These are phyloP conservation scores for Ascosphaera pollenicola DNA, from an alignment of 2,329 filamentous ascomycete genomes.

Conservation along the genomic window DNA sequence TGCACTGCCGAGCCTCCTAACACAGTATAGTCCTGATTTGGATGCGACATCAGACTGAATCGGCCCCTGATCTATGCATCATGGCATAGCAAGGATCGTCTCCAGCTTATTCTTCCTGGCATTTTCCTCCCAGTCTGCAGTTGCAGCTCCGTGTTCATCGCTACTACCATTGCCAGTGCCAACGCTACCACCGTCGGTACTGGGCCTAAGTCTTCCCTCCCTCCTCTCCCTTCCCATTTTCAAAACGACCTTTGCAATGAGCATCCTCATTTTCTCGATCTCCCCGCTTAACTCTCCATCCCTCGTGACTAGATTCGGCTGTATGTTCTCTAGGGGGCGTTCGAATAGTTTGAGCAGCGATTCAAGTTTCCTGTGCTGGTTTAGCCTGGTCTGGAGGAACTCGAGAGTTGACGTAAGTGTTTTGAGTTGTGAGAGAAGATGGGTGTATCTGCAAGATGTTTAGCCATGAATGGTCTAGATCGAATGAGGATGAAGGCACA, in stretches of 20 bases:
- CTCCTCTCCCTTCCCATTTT: slow-evolving; percentile 4
- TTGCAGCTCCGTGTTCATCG: slow-evolving; percentile 5
- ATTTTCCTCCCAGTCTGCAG: slow-evolving; percentile 1
- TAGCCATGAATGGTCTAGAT: neutral
- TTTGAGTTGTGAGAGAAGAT: slow-evolving; percentile 21
- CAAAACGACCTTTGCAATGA: slow-evolving; percentile 19
- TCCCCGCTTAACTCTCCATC: slow-evolving; percentile 29
- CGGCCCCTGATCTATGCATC: no score
- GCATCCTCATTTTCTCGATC: slow-evolving; percentile 26
- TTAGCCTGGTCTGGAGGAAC: slow-evolving; percentile 12
- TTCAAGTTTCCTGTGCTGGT: slow-evolving; percentile 24
- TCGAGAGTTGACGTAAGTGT: slow-evolving; percentile 21
- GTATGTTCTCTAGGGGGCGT: slow-evolving; percentile 27
- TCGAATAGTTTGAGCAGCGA: slow-evolving; percentile 27
- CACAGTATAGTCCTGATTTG: no score
- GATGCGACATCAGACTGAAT: no score
- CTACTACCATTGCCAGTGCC: no score
- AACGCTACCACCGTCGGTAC: neutral
- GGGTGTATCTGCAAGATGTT: slow-evolving; percentile 14
- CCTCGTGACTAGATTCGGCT: slow-evolving; percentile 31
- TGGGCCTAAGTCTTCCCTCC: slow-evolving; percentile 1
- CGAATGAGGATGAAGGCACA: slow-evolving; percentile 3
- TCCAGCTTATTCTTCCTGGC: slow-evolving; percentile 12
- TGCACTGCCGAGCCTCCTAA: no score
- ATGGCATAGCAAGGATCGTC: slow-evolving; percentile 17